Percentiles rank a stretch among this genome's conserved stretches.
Evolutionary conservation across 2,329 filamentous ascomycete genomes (phyloP).

Genomic region (Alternaria novae-zelandiae): DNA sequence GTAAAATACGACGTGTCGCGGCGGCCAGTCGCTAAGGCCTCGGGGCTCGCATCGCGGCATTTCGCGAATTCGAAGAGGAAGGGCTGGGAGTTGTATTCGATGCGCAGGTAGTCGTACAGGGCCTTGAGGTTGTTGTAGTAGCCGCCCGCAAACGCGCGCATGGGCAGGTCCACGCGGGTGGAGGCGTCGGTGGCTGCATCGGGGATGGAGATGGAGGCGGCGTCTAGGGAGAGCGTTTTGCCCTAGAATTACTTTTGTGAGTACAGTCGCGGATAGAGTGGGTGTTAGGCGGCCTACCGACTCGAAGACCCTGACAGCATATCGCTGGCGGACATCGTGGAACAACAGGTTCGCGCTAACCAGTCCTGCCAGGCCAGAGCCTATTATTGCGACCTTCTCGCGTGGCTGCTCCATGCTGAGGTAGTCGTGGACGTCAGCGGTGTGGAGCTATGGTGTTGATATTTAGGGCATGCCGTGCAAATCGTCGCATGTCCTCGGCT

Average conservation of each 20-base stretch:
- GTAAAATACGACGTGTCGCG: slow-evolving; percentile 54
- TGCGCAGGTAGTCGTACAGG: slow-evolving; percentile 63
- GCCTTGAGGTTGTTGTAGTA: slow-evolving; percentile 63
- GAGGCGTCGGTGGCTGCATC: slow-evolving; percentile 28
- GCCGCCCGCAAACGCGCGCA: slow-evolving; percentile 59
- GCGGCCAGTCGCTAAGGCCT: background rate
- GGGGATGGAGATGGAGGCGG: slow-evolving; percentile 51
- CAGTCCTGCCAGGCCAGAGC: slow-evolving; percentile 59
- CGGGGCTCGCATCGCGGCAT: slow-evolving; percentile 9
- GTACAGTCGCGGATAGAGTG: background rate
- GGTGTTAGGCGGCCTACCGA: slow-evolving; percentile 41
- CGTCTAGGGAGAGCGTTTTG: slow-evolving; percentile 53
- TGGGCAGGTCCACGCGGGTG: slow-evolving; percentile 57
- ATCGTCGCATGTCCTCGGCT: background rate
- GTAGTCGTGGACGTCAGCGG: background rate
- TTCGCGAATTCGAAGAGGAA: slow-evolving; percentile 62
- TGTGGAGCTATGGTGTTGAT: background rate
- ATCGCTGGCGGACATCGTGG: slow-evolving; percentile 50
- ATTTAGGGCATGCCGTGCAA: background rate
- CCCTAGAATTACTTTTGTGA: slow-evolving; percentile 41
- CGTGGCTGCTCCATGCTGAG: slow-evolving; percentile 13
- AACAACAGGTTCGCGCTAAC: slow-evolving; percentile 55
- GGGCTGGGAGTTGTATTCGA: slow-evolving; percentile 57
- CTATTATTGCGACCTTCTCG: slow-evolving; percentile 53
- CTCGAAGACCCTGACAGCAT: slow-evolving; percentile 55